Base-by-base conservation (phyloP, 192 early-diverging fungal genomes). In the Umbelopsis sp. region DNA sequence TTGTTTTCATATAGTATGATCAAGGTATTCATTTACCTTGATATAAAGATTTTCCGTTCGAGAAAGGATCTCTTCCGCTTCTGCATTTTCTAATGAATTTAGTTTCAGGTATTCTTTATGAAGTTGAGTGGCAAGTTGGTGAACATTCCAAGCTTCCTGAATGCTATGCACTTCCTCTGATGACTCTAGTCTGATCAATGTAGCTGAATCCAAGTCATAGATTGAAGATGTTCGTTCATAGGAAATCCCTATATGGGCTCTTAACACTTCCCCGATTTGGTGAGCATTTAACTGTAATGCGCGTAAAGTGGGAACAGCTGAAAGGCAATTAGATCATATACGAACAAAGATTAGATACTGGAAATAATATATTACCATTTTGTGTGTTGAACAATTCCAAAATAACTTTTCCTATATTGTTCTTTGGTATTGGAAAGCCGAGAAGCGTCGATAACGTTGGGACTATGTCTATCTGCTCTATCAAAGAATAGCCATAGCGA, bases 361-460 rank as follows among this genome's bases (percentile, higher is more conserved):
- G 0, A 15, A 18, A 44, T 2, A 8, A 37, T 46, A 25, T 35
- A 45, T 49, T 74, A 85, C 84, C 74, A 48, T 74, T 66, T 27
- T 73, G 35, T 37, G 67, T 67, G 0, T 58, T 84, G 76, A 97
- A 91, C 15, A 95, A 64, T 67, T 97, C 92, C 1, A 92, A 88
- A 18, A 99, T 91, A 0, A 92, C 68, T 6, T 85, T 87, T 16
- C 97, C 97, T 16, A 99, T 81, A 72, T 89, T 99, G 72, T 96
- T 95, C 75, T 91, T 96, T 21, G 97, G 97, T 44, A 98, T 93
- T 0, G 95, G 95, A 8, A 96, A 81, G 12, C 94, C 94, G 67
- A 99, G 78, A 23, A 93, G 71, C 35, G 91, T 72, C 13, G 93
- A 77, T 15, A 99, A 70, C 0, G 95, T 97, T 10, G 96, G 88